Conservation (phyloP, 2,329 filamentous ascomycete species). For the Xylariales sp. region DNA sequence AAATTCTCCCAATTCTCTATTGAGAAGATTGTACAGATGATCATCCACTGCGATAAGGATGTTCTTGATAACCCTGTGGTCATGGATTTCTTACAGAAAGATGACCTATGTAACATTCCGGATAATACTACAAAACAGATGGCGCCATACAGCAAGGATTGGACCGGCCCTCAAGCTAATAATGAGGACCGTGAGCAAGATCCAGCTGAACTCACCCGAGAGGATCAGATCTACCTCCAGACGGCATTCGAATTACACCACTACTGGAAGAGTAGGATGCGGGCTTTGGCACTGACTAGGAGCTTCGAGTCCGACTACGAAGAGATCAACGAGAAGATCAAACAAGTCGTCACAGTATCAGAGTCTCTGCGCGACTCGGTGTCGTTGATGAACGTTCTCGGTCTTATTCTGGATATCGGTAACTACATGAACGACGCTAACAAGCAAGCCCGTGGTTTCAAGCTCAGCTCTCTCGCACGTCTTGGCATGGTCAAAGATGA, state of each 20-base stretch:
- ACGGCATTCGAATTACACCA: slow-evolving; percentile 93
- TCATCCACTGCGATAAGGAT: slow-evolving; percentile 90
- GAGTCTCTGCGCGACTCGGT: slow-evolving; percentile 89
- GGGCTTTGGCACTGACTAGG: slow-evolving; percentile 78
- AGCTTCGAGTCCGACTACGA: slow-evolving; percentile 88
- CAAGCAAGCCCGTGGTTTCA: slow-evolving; percentile 97
- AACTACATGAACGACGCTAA: slow-evolving; percentile 99
- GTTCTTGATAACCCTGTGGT: slow-evolving; percentile 86
- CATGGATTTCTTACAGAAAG: slow-evolving; percentile 93
- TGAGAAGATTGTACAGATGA: slow-evolving; percentile 84
- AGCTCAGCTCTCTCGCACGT: slow-evolving; percentile 87
- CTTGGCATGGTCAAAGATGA: slow-evolving; percentile 98
- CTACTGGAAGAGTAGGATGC: slow-evolving; percentile 98
- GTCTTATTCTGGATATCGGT: slow-evolving; percentile 93
- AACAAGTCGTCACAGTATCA: slow-evolving; percentile 79
- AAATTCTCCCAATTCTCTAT: slow-evolving; percentile 84
- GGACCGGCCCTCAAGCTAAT: slow-evolving; percentile 81
- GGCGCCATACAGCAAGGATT: slow-evolving; percentile 94
- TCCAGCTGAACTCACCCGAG: slow-evolving; percentile 79
- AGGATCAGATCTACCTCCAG: slow-evolving; percentile 92
- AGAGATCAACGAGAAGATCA: slow-evolving; percentile 79
- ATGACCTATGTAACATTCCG: slow-evolving; percentile 86
- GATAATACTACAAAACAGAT: slow-evolving; percentile 88
- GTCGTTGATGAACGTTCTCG: slow-evolving; percentile 90
- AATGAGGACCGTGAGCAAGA: slow-evolving; percentile 79